phyloP scores from a whole-genome alignment of 352 stramenopile genomes.

The Globisporangium echinulatum region DNA sequence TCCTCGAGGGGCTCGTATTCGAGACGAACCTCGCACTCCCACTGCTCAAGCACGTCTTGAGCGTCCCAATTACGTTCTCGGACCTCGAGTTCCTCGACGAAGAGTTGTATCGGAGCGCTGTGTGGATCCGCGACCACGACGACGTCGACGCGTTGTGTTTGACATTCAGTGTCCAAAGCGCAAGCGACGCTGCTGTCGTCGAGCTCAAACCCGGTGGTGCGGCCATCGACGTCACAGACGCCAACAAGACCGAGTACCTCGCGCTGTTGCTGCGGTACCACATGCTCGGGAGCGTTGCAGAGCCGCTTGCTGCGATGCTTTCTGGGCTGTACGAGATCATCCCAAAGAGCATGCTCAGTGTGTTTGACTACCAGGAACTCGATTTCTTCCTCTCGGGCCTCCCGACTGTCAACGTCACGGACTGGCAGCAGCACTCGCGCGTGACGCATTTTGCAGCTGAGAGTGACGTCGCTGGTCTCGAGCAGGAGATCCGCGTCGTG shows the following conservation, averaged over 20 bases:
- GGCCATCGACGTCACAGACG: conserved; percentile 90
- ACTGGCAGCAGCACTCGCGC: conserved; percentile 82
- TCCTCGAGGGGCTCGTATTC: conserved; percentile 95
- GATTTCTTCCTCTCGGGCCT: conserved; percentile 91
- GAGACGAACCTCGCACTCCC: conserved; percentile 94
- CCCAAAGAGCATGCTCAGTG: conserved; percentile 77
- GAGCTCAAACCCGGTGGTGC: conserved; percentile 90
- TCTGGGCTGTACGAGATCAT: conserved; percentile 92
- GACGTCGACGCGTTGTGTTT: conserved; percentile 63
- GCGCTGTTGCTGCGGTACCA: conserved; percentile 90
- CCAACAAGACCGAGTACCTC: conserved; percentile 95
- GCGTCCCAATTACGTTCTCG: conserved; percentile 81
- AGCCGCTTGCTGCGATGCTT: conserved; percentile 88
- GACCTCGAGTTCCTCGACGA: conserved; percentile 82
- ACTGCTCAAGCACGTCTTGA: conserved; percentile 77
- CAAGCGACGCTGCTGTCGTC: conserved; percentile 28
- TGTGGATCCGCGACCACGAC: conserved; percentile 71
- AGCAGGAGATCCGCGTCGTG: conserved; percentile 60
- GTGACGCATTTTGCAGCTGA: conserved; percentile 38
- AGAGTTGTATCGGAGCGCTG: conserved; percentile 65
- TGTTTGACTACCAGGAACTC: conserved; percentile 95
- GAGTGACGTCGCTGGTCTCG: conserved; percentile 39
- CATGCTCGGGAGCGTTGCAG: conserved; percentile 87
- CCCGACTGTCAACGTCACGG: conserved; percentile 74
- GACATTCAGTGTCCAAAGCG: conserved; percentile 66